Base-by-base conservation (phyloP, 176 grass and related monocot species). In the Oryza punctata region DNA sequence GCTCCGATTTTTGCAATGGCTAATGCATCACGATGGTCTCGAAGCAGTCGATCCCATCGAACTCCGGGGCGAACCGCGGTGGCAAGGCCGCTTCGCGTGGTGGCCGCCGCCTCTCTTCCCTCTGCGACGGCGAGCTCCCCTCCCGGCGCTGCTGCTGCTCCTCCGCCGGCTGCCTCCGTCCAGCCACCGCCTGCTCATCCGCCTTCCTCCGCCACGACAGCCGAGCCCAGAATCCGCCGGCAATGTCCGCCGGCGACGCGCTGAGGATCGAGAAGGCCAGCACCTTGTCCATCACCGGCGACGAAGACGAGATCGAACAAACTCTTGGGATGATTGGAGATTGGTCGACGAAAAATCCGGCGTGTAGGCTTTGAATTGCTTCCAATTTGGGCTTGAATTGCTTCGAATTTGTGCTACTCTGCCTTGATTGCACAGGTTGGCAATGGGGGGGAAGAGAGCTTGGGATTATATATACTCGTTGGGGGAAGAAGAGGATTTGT, bases 11-110 rank as follows among this genome's bases (percentile, higher is more conserved):
- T 49, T 16, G 14, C 46, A 49, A 4, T 5, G 4, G 14, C 14
- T 50, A 88, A 33, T 85, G 84, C 27, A 78, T 81, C 3, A 95
- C 72, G 52, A 95, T 95, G 59, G 93, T 92, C 78, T 88, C 93
- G 70, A 92, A 95, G 85, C 90, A 92, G 69, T 95, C 71, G 74
- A 95, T 89, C 19, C 93, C 93, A 38, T 95, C 93, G 23, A 95
- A 86, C 87, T 95, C 90, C 32, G 75, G 81, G 29, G 93, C 90
- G 69, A 95, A 86, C 46, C 90, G 82, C 7, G 87, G 78, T 1
- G 9, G 45, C 7, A 44, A 8, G 14, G 45, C 25, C 59, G 67
- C 46, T 59, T 0, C 77, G n/a, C 37, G 10, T 19, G 4, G 10
- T 19, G 4, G 27, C 44, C 26, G 41, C 61, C 30, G 26, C 69